Evolutionary conservation across 2,329 filamentous ascomycete genomes (phyloP), one percentile per base, ranked within the genome.

Genomic region (Fonsecaea pedrosoi): DNA sequence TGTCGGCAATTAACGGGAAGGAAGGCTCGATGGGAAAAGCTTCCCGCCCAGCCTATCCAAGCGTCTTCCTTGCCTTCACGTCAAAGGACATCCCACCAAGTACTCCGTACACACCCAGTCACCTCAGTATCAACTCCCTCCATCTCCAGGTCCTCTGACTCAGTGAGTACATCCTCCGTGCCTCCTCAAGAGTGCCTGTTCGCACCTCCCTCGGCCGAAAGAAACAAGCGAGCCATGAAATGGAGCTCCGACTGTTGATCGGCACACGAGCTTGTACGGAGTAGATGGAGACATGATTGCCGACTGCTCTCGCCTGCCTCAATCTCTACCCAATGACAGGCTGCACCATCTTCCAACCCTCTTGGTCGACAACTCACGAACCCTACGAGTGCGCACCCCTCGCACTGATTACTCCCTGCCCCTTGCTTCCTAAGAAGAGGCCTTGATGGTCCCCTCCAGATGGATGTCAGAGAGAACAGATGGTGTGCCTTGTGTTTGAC

Each of bases 201-300:
- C 15, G 7, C 45, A 50, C 18, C 18, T 8, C 3, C 45, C 21
- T 21, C 25, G 45, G 9, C 6, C 8, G 45, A 50, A 12, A 38
- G 18, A 10, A 21, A 50, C 45, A 18, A 50, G 15, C 5, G 18
- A 50, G 25, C 18, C 45, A n/a, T 25, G 45, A 50, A 12, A 50
- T 25, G 45, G 25, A 50, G 45, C 18, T 50, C 45, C 45, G 25
- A 25, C 45, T 25, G 15, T 25, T 13, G 18, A 45, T 18, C 40
- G 10, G 45, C 45, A 10, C 7, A 50, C 45, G 45, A 25, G 10
- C 3, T 21, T 50, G 45, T 42, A 12, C 21, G 21, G 21, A 21
- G 21, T 21, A 25, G 45, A 50, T 50, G 45, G 45, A 18, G 45
- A 50, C 25, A 21, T 45, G 57, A 40, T 60, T 60, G 50, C 57